These are phyloP conservation scores for Bathelium albidoporum DNA, from an alignment of 495 filamentous ascomycete genomes.

Conservation along the genomic window DNA sequence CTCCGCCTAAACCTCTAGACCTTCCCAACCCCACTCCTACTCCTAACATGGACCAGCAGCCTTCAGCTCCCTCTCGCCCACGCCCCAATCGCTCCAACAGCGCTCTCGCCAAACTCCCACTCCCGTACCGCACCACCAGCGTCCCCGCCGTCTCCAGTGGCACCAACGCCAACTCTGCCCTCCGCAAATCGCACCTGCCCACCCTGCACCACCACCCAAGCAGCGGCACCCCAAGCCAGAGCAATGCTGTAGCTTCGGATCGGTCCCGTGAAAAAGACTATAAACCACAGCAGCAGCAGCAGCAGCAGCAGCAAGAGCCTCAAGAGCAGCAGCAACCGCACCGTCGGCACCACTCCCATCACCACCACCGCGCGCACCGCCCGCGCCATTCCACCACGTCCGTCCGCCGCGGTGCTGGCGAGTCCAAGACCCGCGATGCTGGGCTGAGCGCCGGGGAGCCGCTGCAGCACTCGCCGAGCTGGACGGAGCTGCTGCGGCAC, in stretches of 20 bases:
- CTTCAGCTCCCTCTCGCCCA: neutral
- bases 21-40: neutral
- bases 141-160: neutral
- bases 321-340: neutral
- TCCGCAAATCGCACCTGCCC: neutral
- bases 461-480: neutral
- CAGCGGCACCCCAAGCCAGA: neutral
- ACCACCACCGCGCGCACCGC: neutral
- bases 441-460: neutral
- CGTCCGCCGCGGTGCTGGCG: neutral
- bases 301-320: neutral
- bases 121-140: neutral
- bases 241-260: neutral
- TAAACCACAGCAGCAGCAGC: neutral
- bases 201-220: neutral
- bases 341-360: neutral
- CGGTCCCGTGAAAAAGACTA: neutral
- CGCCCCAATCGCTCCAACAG: neutral
- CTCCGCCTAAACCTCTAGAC: neutral
- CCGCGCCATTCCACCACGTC: neutral
- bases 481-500: neutral
- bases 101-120: neutral
- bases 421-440: too few species aligned
- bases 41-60: neutral
- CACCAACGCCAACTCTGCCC: neutral